Percentiles rank a stretch among this genome's conserved stretches.
Conservation (phyloP, 257 asterid species). For the Ilex aquifolium region DNA sequence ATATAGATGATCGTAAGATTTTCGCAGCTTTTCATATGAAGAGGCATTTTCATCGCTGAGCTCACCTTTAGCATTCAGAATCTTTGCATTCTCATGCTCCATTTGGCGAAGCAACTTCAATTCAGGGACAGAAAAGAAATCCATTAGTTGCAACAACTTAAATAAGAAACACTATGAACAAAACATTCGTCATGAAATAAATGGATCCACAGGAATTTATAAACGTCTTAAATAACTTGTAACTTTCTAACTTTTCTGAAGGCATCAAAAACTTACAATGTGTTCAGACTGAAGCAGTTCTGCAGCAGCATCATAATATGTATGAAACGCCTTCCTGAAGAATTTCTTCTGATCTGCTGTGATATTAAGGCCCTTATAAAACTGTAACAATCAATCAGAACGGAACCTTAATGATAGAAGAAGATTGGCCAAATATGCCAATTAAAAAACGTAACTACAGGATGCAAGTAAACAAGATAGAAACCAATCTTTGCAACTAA, state of each 20-base stretch:
- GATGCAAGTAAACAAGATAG: too few species aligned
- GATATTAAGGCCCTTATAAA: slow-evolving; percentile 75
- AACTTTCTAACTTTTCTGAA: background rate
- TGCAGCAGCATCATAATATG: slow-evolving; percentile 75
- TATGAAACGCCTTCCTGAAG: slow-evolving; percentile 74
- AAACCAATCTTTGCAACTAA: too few species aligned
- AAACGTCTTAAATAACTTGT: too few species aligned
- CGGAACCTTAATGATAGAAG: slow-evolving; percentile 20
- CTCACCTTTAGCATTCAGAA: slow-evolving; percentile 95
- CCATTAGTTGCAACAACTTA: slow-evolving; percentile 18
- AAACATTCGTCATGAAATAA: background rate
- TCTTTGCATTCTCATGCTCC: slow-evolving; percentile 97
- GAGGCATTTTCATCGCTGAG: slow-evolving; percentile 84
- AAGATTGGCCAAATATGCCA: background rate
- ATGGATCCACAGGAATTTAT: background rate
- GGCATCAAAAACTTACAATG: slow-evolving; percentile 49
- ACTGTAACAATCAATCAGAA: slow-evolving; percentile 39
- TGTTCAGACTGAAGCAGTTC: slow-evolving; percentile 93
- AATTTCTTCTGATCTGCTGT: slow-evolving; percentile 73
- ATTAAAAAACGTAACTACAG: too few species aligned
- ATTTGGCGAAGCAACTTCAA: slow-evolving; percentile 87
- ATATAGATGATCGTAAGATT: slow-evolving; percentile 78
- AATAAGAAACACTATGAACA: slow-evolving; percentile 6
- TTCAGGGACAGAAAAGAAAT: slow-evolving; percentile 6
- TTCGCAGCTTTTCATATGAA: slow-evolving; percentile 86